Percentiles rank a stretch among this genome's conserved stretches.
These are phyloP conservation scores for Coniochaeta sp. DNA, from an alignment of 2,329 filamentous ascomycete genomes.

Conservation along the genomic window DNA sequence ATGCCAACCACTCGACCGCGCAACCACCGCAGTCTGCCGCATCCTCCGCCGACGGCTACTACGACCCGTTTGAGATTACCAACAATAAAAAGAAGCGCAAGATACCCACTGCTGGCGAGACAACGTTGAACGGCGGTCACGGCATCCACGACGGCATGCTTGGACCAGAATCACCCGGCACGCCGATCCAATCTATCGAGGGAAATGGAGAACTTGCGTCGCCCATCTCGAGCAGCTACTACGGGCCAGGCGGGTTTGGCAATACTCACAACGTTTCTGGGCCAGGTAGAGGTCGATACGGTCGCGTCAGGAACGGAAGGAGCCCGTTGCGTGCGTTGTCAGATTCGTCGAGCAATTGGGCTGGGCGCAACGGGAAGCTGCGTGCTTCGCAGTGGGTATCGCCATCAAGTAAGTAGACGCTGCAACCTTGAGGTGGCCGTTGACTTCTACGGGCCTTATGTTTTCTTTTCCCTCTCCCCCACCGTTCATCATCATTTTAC, in stretches of 20 bases:
- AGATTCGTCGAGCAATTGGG: conserved; percentile 52
- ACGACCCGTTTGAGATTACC: conserved; percentile 96
- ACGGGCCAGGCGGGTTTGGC: conserved; percentile 42
- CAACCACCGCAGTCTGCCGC: conserved; percentile 60
- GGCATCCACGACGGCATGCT: conserved; percentile 23
- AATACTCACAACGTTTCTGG: conserved; percentile 70
- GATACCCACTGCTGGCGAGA: conserved; percentile 81
- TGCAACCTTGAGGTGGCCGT: neutral
- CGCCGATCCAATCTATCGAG: conserved; percentile 24
- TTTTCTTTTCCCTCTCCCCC: neutral
- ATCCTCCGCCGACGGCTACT: conserved; percentile 79
- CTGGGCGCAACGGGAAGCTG: conserved; percentile 37
- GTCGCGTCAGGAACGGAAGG: conserved; percentile 56
- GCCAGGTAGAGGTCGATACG: conserved; percentile 75
- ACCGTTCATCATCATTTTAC: neutral
- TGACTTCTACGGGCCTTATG: conserved; percentile 4
- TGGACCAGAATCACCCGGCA: conserved; percentile 21
- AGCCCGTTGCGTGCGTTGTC: conserved; percentile 54
- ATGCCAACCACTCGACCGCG: conserved; percentile 35
- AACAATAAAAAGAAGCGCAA: conserved; percentile 99
- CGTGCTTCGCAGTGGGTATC: conserved; percentile 37
- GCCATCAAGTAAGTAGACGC: conserved; percentile 35
- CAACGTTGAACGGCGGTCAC: conserved; percentile 39
- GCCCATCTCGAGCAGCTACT: conserved; percentile 25
- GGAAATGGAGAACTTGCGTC: conserved; percentile 20